Conservation (phyloP, 1,284 basidiomycete species). For the Microbotryomycetes sp. region DNA sequence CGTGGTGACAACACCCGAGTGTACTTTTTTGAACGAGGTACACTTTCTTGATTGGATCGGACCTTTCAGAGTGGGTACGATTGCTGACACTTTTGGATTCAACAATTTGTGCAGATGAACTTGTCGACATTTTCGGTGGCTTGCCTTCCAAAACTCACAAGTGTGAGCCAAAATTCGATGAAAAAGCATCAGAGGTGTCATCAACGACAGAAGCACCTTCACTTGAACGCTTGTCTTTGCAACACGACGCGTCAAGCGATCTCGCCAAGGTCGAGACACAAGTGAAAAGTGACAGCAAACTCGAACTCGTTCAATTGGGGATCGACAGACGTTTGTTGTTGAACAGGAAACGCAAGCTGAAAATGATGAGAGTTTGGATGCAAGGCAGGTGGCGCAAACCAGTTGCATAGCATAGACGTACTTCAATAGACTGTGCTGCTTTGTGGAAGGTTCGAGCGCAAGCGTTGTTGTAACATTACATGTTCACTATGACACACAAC, state of each 20-base stretch:
- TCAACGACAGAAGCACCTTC: too few species aligned
- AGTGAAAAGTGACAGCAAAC: constrained; percentile 39
- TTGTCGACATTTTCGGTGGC: constrained; percentile 70
- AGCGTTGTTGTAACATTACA: background rate
- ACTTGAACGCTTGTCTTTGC: too few species aligned
- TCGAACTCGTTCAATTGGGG: constrained; percentile 67
- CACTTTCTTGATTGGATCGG: constrained; percentile 32
- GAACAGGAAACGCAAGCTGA: constrained; percentile 82
- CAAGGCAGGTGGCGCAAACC: constrained; percentile 33
- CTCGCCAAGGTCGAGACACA: background rate
- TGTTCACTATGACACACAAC: too few species aligned
- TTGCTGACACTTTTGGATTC: background rate
- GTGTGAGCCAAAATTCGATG: background rate
- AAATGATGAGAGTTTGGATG: constrained; percentile 69
- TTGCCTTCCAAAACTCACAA: constrained; percentile 12
- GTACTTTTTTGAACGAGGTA: constrained; percentile 85
- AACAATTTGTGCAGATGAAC: constrained; percentile 67
- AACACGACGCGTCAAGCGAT: constrained; percentile 2
- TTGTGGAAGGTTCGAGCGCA: background rate
- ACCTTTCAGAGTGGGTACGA: background rate
- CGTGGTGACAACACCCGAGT: constrained; percentile 94
- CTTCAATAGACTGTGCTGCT: too few species aligned
- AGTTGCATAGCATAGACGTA: too few species aligned
- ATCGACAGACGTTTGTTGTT: constrained; percentile 83
- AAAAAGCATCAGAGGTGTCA: background rate